Conservation (phyloP, 2,329 filamentous ascomycete genomes). For the Pseudogymnoascus sp. region DNA sequence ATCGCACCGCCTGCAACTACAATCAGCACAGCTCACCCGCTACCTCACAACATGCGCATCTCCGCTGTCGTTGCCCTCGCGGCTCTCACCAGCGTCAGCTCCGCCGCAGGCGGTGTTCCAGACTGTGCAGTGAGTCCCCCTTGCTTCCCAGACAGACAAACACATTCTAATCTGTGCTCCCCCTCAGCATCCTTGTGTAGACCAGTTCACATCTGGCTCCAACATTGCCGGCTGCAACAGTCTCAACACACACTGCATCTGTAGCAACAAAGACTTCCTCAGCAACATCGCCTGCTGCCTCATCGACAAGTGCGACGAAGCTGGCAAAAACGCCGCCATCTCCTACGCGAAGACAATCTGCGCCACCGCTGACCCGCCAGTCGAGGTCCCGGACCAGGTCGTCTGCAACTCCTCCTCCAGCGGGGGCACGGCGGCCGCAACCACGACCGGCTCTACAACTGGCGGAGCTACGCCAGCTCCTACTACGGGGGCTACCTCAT, state of each 20-base stretch:
- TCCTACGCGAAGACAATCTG: slow-evolving; percentile 31
- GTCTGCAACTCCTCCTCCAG: slow-evolving; percentile 2
- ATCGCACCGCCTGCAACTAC: slow-evolving; percentile 13
- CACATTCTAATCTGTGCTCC: background rate
- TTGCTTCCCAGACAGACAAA: background rate
- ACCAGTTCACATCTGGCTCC: slow-evolving; percentile 32
- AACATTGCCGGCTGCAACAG: slow-evolving; percentile 33
- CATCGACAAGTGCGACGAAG: slow-evolving; percentile 32
- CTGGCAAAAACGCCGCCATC: slow-evolving; percentile 33
- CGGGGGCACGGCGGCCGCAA: background rate
- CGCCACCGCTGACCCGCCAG: slow-evolving; percentile 25
- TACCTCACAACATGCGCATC: slow-evolving; percentile 14
- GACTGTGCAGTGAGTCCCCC: slow-evolving; percentile 46
- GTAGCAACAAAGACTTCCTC: slow-evolving; percentile 39
- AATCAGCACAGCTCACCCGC: slow-evolving; percentile 3
- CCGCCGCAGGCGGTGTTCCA: slow-evolving; percentile 36
- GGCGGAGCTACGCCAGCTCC: background rate
- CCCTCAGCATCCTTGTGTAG: slow-evolving; percentile 28
- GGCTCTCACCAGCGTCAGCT: slow-evolving; percentile 37
- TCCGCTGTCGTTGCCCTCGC: slow-evolving; percentile 39
- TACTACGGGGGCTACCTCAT: background rate
- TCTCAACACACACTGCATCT: slow-evolving; percentile 43
- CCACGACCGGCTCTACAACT: background rate
- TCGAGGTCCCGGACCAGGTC: slow-evolving; percentile 20
- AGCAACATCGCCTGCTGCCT: slow-evolving; percentile 44